Conservation (phyloP, 75 land plant species). For the Ceratopteris richardii region DNA sequence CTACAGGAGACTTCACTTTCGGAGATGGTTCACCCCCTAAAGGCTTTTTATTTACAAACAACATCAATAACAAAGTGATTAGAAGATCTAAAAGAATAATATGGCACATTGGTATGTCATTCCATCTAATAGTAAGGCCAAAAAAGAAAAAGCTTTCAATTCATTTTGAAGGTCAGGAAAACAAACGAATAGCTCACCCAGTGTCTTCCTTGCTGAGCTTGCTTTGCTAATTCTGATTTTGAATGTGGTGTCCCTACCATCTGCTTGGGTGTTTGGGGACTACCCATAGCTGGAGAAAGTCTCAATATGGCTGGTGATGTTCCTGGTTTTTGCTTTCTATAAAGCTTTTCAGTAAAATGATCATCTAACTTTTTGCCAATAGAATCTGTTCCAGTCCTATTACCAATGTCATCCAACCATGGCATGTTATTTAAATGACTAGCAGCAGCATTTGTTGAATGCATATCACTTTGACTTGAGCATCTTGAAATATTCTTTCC, state of each 20-base stretch:
- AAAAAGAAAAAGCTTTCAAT: too few species aligned
- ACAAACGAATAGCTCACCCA: conserved; percentile 8
- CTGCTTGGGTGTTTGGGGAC: conserved; percentile 12
- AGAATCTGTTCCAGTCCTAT: background rate
- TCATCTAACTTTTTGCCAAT: too few species aligned
- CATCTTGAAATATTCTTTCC: background rate
- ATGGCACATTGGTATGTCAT: too few species aligned
- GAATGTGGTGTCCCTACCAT: background rate
- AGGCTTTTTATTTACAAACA: too few species aligned
- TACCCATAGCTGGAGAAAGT: conserved; percentile 1
- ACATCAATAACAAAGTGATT: too few species aligned
- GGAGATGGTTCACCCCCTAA: background rate
- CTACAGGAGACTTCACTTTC: background rate
- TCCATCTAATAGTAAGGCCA: too few species aligned
- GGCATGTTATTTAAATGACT: background rate
- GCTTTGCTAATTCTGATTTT: conserved; percentile 10
- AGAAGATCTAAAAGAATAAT: too few species aligned
- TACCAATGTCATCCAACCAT: background rate
- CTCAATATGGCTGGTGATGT: conserved; percentile 4
- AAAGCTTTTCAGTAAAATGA: background rate
- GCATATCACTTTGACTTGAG: background rate
- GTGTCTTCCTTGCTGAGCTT: conserved; percentile 6
- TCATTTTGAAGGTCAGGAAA: too few species aligned
- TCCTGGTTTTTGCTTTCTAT: background rate
- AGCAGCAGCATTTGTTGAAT: conserved; percentile 2